Conservation (phyloP, 768 basidiomycete species). For the Tylopilus cervinicoccineus region DNA sequence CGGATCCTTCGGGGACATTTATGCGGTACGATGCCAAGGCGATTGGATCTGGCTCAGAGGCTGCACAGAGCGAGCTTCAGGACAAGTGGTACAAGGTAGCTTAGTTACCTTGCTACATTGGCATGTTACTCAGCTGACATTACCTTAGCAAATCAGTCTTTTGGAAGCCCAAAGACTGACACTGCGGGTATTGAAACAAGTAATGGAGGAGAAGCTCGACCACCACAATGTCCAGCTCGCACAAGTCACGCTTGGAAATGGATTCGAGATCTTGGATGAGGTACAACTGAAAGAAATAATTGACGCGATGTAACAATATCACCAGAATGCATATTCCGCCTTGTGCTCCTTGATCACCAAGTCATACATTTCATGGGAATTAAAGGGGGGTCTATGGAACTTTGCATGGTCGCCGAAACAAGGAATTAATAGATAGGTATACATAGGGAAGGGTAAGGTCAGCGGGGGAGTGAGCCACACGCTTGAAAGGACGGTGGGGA, state of each 20-base stretch:
- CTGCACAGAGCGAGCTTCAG: constrained; percentile 94
- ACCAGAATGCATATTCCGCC: constrained; percentile 14
- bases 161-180: constrained; percentile 84
- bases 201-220: constrained; percentile 99
- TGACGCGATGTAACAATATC: constrained; percentile 62
- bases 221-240: constrained; percentile 98
- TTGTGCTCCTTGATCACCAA: neutral
- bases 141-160: constrained; percentile 82
- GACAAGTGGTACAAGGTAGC: constrained; percentile 93
- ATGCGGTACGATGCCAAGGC: constrained; percentile 97
- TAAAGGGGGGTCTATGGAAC: constrained; percentile 3
- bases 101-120: constrained; percentile 29
- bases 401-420: neutral
- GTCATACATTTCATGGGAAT: neutral
- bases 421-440: constrained; percentile 25
- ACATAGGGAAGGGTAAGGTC: constrained; percentile 8
- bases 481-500: constrained; percentile 13
- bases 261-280: constrained; percentile 90
- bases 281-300: constrained; percentile 77
- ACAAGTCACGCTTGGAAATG: constrained; percentile 79
- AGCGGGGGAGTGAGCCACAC: neutral
- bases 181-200: constrained; percentile 91
- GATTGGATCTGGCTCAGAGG: constrained; percentile 96
- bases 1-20: constrained; percentile 97
- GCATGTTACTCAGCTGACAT: constrained; percentile 6